Evolutionary conservation across 805 yeast species (phyloP), one percentile per base, ranked within the genome.

Genomic region (Isabelozyma pseudorhagii): DNA sequence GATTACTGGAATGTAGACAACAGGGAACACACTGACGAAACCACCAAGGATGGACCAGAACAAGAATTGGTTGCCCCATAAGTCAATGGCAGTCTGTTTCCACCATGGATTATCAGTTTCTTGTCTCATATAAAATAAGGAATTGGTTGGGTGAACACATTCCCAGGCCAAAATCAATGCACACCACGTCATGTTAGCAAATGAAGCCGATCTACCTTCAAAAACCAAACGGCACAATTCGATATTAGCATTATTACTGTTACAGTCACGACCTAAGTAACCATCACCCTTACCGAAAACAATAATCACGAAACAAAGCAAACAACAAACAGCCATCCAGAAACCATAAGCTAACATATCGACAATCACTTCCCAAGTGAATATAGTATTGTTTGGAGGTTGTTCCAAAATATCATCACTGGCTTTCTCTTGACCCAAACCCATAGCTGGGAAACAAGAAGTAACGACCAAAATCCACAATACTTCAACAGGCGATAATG

Each of bases 381-480:
- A 72, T 38, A 71, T 70, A 14, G 64, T 61, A 42, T 62, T 66
- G 48, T 64, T 67, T 14, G 77, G 77, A 4, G 74, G 71, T 40
- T 60, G 56, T 13, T 68, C 68, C 52, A 72, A 64, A 38, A 71
- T 62, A 46, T 72, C 77, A 36, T 68, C 74, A 44, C 60, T 51
- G 13, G 77, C 77, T 47, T 56, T 63, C 53, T 72, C 76, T 54
- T 71, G 75, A 42, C 90, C 90, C 47, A 86, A 77, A 27, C 93
- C 92, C 89, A 87, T 85, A 17, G 92, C 92, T 42, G 93, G 93
- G 75, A 86, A 85, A 57, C 90, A 84, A 1, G 91, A 84, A 1
- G 93, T 86, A 40, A 85, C 80, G 61, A 87, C 89, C 60, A 87
- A 80, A 58, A 87, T 81, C 92, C 92, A 87, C 56, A 87, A 71